A percentile compares a stretch with the other conserved stretches of the same genome.
Evolutionary conservation across 208 protist genomes (phyloP).

Genomic region (Wallacemonas sp.): DNA sequence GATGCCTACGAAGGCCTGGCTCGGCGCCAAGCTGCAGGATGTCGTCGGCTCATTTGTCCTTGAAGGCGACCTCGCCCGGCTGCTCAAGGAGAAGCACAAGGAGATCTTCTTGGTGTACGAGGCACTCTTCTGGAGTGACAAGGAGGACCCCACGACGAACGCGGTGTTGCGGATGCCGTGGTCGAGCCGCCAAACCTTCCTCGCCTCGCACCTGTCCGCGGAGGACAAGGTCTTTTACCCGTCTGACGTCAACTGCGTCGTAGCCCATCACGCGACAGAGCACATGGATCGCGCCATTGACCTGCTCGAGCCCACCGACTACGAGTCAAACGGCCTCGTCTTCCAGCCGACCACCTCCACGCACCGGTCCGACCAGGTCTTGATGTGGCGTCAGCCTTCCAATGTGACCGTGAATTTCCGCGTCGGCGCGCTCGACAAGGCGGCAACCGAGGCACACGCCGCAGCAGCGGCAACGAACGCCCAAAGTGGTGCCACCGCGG

Average conservation of each 20-base stretch:
- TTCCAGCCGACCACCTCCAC: conserved; percentile 60
- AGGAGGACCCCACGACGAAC: conserved; percentile 36
- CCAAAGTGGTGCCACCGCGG: conserved; percentile 14
- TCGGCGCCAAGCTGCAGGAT: conserved; percentile 44
- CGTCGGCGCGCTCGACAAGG: conserved; percentile 43
- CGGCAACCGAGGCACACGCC: conserved; percentile 11
- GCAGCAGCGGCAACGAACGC: conserved; percentile 5
- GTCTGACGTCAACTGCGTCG: conserved; percentile 47
- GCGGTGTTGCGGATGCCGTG: conserved; percentile 61
- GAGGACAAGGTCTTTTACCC: conserved; percentile 52
- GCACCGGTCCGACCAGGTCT: conserved; percentile 53
- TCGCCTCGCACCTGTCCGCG: conserved; percentile 42
- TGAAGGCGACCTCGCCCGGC: conserved; percentile 65
- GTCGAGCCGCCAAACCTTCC: conserved; percentile 55
- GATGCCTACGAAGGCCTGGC: conserved; percentile 59
- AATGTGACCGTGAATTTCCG: conserved; percentile 78
- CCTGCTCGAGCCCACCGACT: conserved; percentile 68
- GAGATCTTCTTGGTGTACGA: conserved; percentile 82
- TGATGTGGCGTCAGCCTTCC: conserved; percentile 73
- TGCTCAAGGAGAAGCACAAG: conserved; percentile 43
- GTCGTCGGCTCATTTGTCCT: conserved; percentile 59
- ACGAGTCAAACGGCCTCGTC: conserved; percentile 69
- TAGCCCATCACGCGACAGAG: conserved; percentile 63
- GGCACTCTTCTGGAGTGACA: conserved; percentile 74
- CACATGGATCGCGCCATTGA: conserved; percentile 45